phyloP scores from a whole-genome alignment of 2,329 filamentous ascomycete genomes.

The Orbilia ellipsospora region DNA sequence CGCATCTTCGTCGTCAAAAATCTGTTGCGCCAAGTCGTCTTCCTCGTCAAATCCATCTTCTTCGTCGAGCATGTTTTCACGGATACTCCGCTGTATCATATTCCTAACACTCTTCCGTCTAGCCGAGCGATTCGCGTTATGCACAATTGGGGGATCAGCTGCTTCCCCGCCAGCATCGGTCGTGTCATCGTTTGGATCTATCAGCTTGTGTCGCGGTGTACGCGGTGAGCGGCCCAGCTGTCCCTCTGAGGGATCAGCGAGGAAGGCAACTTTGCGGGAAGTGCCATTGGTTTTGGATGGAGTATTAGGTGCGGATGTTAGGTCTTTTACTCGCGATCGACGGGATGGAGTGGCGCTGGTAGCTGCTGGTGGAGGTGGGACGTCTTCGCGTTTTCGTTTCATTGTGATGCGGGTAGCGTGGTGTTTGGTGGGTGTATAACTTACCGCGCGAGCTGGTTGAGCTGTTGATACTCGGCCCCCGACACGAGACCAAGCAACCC shows the following conservation, averaged over 20 bases:
- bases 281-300: conserved; percentile 49
- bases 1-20: conserved; percentile 71
- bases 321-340: conserved; percentile 35
- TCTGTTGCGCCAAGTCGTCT: conserved; percentile 37
- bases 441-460: conserved; percentile 7
- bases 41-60: conserved; percentile 42
- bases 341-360: conserved; percentile 42
- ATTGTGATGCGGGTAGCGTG: conserved; percentile 22
- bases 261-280: conserved; percentile 44
- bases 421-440: not conserved
- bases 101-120: conserved; percentile 83
- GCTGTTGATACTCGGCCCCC: not conserved
- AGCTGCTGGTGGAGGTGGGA: conserved; percentile 25
- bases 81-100: conserved; percentile 76
- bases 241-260: conserved; percentile 21
- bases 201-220: conserved; percentile 41
- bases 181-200: conserved; percentile 36
- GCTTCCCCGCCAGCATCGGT: conserved; percentile 4
- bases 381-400: conserved; percentile 54
- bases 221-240: conserved; percentile 41
- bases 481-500: too few species aligned
- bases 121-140: conserved; percentile 79
- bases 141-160: conserved; percentile 52
- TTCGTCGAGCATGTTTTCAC: conserved; percentile 44
- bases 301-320: conserved; percentile 23